Evolutionary conservation across 1,139 yeast genomes (phyloP), one percentile per base, ranked within the genome.

Genomic region (Hemisphaericaspora subhashii): DNA sequence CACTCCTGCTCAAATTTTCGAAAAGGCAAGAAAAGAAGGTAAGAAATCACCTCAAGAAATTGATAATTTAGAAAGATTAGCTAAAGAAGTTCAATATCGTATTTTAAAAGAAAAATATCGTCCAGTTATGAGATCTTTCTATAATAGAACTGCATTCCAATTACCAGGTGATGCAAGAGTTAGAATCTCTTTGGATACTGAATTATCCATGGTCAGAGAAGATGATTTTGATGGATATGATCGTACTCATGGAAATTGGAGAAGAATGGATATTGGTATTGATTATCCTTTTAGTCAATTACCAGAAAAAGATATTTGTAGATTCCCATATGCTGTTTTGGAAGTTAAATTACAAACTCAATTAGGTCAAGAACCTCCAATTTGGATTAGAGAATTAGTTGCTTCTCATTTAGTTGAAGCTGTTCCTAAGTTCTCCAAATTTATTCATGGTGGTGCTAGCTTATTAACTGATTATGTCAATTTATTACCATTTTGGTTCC

Each of bases 131-230:
- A 81, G 98, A 64, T 87, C 98, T 1, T 92, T 92, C 64, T 92
- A 92, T 68, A 89, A 90, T 65, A 85, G 98, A 74, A 92, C 98
- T 32, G 98, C 98, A 6, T 92, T 92, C 78, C 98, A 92, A 68
- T 78, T 92, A 43, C 98, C 98, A 3, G 98, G 98, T 45, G 98
- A 92, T 64, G 98, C 98, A 3, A 81, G 98, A 59, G 98, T 92
- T 35, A 89, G 98, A 73, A 92, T 94, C 50, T 92, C 98, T 36
- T 80, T 92, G 50, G 98, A 92, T 61, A 90, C 98, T 1, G 98
- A 92, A 64, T 77, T 92, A 51, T 74, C 95, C 20, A 87, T 92
- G 96, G 89, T 90, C 31, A 83, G 98, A 62, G 98, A 92, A 66
- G 98, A 92, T 62, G 83, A 92, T 61, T 92, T 92, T 58, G 98